These are phyloP conservation scores for Claviceps fusiformis DNA, from an alignment of 2,329 filamentous ascomycete species.

Conservation along the genomic window DNA sequence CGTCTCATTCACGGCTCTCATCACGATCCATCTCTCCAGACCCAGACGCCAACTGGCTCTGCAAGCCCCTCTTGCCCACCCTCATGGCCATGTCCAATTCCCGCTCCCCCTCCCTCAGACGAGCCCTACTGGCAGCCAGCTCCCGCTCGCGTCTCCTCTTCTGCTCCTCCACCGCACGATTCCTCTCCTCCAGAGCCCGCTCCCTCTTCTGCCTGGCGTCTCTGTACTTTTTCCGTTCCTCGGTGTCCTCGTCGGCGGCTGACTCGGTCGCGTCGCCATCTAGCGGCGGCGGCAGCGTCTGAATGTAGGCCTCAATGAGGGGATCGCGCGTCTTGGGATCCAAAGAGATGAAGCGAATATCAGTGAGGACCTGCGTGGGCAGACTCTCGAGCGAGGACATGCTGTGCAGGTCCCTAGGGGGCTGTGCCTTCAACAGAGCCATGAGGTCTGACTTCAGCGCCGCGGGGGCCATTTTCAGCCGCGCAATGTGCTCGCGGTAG, in stretches of 20 bases:
- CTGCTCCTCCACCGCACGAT: conserved; percentile 48
- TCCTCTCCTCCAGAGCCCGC: conserved; percentile 51
- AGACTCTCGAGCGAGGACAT: conserved; percentile 42
- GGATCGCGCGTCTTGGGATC: conserved; percentile 46
- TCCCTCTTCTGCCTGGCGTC: conserved; percentile 47
- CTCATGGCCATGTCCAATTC: conserved; percentile 57
- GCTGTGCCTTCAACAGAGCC: conserved; percentile 47
- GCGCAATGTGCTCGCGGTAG: conserved; percentile 60
- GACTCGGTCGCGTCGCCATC: conserved; percentile 16
- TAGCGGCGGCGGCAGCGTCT: conserved; percentile 46
- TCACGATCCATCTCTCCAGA: conserved; percentile 13
- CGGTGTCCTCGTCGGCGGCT: conserved; percentile 32
- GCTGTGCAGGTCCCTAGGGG: conserved; percentile 45
- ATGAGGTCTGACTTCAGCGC: conserved; percentile 58
- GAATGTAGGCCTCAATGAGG: conserved; percentile 53
- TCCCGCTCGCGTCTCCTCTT: conserved; percentile 45
- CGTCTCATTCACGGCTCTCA: neutral
- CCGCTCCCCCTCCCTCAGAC: conserved; percentile 51
- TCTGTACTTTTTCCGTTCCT: conserved; percentile 32
- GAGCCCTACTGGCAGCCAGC: conserved; percentile 45
- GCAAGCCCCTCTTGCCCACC: conserved; percentile 51
- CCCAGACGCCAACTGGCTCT: conserved; percentile 38
- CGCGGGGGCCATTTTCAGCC: conserved; percentile 51
- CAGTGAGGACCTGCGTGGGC: conserved; percentile 47
- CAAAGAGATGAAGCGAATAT: conserved; percentile 58